Base-by-base conservation (phyloP, 2,329 filamentous ascomycete species). In the Ceratocystis lukuohia region DNA sequence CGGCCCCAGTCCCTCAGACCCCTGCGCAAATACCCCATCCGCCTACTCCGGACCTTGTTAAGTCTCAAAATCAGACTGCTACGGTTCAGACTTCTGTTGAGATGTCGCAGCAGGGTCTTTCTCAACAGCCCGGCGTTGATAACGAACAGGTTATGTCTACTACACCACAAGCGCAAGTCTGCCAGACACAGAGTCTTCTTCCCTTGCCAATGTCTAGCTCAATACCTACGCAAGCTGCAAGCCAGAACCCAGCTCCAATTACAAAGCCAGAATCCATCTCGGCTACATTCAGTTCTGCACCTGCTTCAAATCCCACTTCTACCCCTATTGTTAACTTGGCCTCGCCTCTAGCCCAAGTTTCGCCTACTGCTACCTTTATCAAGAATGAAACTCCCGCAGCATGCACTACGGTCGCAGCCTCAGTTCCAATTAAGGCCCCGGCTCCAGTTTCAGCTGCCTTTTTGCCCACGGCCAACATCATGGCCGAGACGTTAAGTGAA, bases 381-480 rank as follows among this genome's bases (percentile, higher is more conserved):
- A 45, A 12, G 17, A 57, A 33, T 15, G 57, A 62, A 28, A 66
- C 50, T 2, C 64, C 66, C 5, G 48, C 59, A 8, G 59, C 61
- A 17, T 50, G 61, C n/a, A 67, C 62, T 17, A 65, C 62, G 6
- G 64, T 68, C 12, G 15, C 66, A 8, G 66, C 64, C 15, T 68
- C 64, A 4, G 66, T 68, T 22, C 50, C 66, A 5, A 30, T 68
- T 20, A 45, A 30, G 20, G 66, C 66, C 17, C 66, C 66, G 1
- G 50, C 66, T 41, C 66, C 66, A 15, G 64, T 68, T 22, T 68
- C 66, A 3, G 25, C 33, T 44, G 53, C 61, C 12, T 22, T 63
- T 3, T 45, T 65, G 44, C 57, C 56, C 10, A 50, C 62, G 1
- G 28, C 66, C 30, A 45, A 25, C 33, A 61, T 64, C 33, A 45